Evolutionary conservation across 495 filamentous ascomycete species (phyloP), one percentile per base, ranked within the genome.

Genomic region (Talaromyces nanjingensis): DNA sequence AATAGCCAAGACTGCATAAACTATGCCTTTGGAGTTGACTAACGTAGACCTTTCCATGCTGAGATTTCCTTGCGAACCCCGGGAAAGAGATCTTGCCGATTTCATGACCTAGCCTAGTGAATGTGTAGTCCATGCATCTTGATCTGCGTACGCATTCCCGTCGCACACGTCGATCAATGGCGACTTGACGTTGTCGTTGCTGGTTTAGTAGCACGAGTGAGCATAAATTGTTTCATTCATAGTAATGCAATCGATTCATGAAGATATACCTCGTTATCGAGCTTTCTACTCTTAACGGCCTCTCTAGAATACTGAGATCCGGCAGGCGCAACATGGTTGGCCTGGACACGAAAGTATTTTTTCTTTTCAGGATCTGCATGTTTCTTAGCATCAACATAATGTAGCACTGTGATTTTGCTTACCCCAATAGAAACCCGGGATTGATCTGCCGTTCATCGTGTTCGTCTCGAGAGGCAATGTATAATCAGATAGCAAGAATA

Each of bases 301-400:
- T 79, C 76, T 54, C 71, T 68, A 0, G 82, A 76, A 62, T 86
- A 83, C 53, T 78, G 74, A 16, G 77, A 67, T 45, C 72, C 76
- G 11, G 72, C 64, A 14, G 78, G 69, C 1, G 78, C 82, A 27
- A 71, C 70, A 70, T 84, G 82, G 64, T 78, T 77, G 24, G 79
- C 72, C 55, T 77, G 74, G 60, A 86, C 81, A 37, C 76, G 77
- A 70, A 86, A 87, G 67, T 87, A 87, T 62, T 84, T 86, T 54
- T 80, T 80, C 70, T 83, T 84, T 42, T 82, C 80, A 14, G 68
- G 65, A 67, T 86, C 84, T 83, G 68, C 25, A 18, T 31, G 16
- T 56, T 29, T 33, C 29, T 47, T 22, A 49, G 53, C 34, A 22
- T 27, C 24, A 49, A 54, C 49, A 12, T 34, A 18, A 7, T 27